A percentile compares a stretch with the other conserved stretches of the same genome.
These are phyloP conservation scores for Saussurea involucrata DNA, from an alignment of 129 eudicot genomes.

Conservation along the genomic window DNA sequence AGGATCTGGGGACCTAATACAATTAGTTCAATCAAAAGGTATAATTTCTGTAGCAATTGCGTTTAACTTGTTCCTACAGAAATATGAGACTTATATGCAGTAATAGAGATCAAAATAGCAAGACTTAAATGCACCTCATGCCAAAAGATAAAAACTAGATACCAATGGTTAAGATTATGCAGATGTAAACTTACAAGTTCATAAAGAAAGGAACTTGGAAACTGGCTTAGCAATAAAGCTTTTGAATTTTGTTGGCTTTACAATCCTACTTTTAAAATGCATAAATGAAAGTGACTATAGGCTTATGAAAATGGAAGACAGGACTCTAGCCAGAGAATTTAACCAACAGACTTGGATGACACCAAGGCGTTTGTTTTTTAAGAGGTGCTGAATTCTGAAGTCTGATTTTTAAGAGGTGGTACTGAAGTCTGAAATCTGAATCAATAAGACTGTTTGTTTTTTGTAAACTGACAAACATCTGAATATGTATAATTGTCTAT, in stretches of 20 bases:
- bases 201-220: background rate
- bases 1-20: conserved; percentile 92
- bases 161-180: background rate
- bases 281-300: background rate
- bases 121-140: background rate
- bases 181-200: background rate
- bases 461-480: too few species aligned
- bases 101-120: background rate
- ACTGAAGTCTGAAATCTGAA: too few species aligned
- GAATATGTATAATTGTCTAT: too few species aligned
- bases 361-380: background rate
- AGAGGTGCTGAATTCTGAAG: too few species aligned
- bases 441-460: too few species aligned
- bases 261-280: background rate
- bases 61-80: background rate
- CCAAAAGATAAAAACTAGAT: background rate
- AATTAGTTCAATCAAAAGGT: conserved; percentile 36
- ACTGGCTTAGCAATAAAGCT: background rate
- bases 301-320: background rate
- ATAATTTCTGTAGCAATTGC: conserved; percentile 13
- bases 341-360: background rate
- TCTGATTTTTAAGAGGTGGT: too few species aligned
- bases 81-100: background rate
- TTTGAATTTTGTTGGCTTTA: background rate
- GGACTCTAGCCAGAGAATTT: background rate